These are phyloP conservation scores for Neonectria magnoliae DNA, from an alignment of 2,329 filamentous ascomycete genomes.

Conservation along the genomic window DNA sequence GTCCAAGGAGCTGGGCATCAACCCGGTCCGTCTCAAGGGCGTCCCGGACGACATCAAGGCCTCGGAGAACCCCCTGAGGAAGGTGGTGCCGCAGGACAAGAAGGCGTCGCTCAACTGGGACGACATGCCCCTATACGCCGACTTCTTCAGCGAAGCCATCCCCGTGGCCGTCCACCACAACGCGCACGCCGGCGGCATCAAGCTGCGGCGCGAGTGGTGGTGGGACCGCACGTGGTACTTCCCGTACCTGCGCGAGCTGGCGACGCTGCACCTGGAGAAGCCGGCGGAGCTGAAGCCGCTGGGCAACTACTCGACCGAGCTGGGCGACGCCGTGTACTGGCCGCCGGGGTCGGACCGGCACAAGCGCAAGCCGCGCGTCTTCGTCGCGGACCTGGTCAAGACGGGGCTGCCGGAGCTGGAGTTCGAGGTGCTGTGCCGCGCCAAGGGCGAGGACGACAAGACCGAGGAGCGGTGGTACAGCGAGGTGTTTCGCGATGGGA, in stretches of 20 bases:
- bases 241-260: constrained; percentile 23
- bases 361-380: constrained; percentile 23
- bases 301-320: background rate
- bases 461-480: constrained; percentile 17
- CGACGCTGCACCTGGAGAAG: constrained; percentile 11
- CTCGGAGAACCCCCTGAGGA: constrained; percentile 12
- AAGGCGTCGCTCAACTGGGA: constrained; percentile 27
- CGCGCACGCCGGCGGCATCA: constrained; percentile 23
- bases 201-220: constrained; percentile 28
- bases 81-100: background rate
- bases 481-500: constrained; percentile 30
- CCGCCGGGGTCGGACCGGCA: background rate
- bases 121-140: constrained; percentile 31
- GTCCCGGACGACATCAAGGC: constrained; percentile 26
- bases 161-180: constrained; percentile 37
- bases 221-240: constrained; percentile 38
- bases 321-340: constrained; percentile 17
- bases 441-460: background rate
- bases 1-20: constrained; percentile 14
- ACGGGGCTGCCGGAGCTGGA: constrained; percentile 16
- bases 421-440: constrained; percentile 23
- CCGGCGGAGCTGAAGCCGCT: background rate
- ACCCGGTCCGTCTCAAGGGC: constrained; percentile 7
- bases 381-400: background rate
- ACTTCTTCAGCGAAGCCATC: constrained; percentile 32